phyloP scores from a whole-genome alignment of 768 basidiomycete genomes.

The Mycena floridula region DNA sequence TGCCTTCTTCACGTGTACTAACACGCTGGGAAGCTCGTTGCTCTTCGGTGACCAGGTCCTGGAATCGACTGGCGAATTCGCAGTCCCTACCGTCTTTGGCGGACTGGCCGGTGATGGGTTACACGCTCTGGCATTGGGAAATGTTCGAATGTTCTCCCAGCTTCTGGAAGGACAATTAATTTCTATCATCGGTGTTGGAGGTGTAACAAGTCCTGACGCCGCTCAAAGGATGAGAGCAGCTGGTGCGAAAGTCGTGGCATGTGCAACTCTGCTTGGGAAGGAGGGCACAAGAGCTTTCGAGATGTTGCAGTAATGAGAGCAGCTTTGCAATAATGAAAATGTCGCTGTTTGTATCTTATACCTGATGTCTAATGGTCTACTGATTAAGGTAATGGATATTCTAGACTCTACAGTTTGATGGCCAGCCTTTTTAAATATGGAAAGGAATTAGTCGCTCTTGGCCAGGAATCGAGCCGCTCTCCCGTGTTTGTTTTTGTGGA shows the following conservation, averaged over 20 bases:
- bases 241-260: slow-evolving; percentile 68
- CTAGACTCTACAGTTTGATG: no score
- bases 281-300: slow-evolving; percentile 51
- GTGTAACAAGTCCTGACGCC: slow-evolving; percentile 58
- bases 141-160: slow-evolving; percentile 55
- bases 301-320: slow-evolving; percentile 23
- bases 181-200: slow-evolving; percentile 75
- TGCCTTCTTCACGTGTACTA: slow-evolving; percentile 74
- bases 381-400: no score
- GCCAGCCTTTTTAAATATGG: no score
- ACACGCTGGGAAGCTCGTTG: slow-evolving; percentile 70
- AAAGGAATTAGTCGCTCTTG: no score
- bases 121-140: slow-evolving; percentile 75
- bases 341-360: neutral
- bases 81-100: slow-evolving; percentile 59
- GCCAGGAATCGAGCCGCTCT: slow-evolving; percentile 31
- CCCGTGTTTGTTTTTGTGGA: slow-evolving; percentile 53
- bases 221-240: slow-evolving; percentile 65
- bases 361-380: no score
- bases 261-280: slow-evolving; percentile 46
- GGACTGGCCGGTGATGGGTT: slow-evolving; percentile 75
- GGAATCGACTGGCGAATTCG: slow-evolving; percentile 29
- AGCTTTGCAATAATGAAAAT: neutral
- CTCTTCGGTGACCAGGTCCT: slow-evolving; percentile 52
- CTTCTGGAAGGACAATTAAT: slow-evolving; percentile 44